A percentile compares a stretch with the other conserved stretches of the same genome.
phyloP scores from a whole-genome alignment of 441 rosid species.

The Euphorbia neoarborescens region DNA sequence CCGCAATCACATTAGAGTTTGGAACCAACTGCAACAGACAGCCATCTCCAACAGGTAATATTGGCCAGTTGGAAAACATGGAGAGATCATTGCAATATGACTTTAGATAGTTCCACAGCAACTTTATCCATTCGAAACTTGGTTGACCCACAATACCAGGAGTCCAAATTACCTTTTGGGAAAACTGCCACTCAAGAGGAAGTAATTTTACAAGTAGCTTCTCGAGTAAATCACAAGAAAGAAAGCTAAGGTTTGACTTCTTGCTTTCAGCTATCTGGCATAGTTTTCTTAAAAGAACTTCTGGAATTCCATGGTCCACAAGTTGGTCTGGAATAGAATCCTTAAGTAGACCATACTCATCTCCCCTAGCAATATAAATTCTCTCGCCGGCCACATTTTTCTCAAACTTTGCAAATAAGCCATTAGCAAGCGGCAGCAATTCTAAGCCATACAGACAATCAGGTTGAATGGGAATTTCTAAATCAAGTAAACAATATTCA shows the following conservation, averaged over 20 bases:
- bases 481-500: constrained; percentile 92
- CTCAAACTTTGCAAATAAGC: constrained; percentile 69
- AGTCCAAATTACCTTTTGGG: constrained; percentile 66
- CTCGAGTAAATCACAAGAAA: constrained; percentile 82
- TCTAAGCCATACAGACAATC: constrained; percentile 69
- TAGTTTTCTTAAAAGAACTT: constrained; percentile 57
- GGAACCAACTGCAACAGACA: constrained; percentile 63
- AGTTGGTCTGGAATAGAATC: constrained; percentile 79
- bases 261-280: constrained; percentile 65
- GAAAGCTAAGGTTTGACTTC: constrained; percentile 66
- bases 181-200: constrained; percentile 84
- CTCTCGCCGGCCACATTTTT: constrained; percentile 75
- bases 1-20: constrained; percentile 67
- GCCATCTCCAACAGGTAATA: constrained; percentile 76
- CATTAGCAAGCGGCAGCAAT: constrained; percentile 84
- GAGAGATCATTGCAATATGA: constrained; percentile 79
- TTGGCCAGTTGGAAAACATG: constrained; percentile 90
- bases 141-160: constrained; percentile 85
- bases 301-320: constrained; percentile 60
- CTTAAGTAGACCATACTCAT: constrained; percentile 73
- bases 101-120: constrained; percentile 78
- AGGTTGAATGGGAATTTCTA: constrained; percentile 38
- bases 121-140: constrained; percentile 69
- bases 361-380: constrained; percentile 64
- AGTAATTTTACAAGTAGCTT: constrained; percentile 76